Percentiles rank a stretch among this genome's conserved stretches.
Evolutionary conservation across 1,139 yeast species (phyloP).

Genomic region (Kodamaea anthophila): DNA sequence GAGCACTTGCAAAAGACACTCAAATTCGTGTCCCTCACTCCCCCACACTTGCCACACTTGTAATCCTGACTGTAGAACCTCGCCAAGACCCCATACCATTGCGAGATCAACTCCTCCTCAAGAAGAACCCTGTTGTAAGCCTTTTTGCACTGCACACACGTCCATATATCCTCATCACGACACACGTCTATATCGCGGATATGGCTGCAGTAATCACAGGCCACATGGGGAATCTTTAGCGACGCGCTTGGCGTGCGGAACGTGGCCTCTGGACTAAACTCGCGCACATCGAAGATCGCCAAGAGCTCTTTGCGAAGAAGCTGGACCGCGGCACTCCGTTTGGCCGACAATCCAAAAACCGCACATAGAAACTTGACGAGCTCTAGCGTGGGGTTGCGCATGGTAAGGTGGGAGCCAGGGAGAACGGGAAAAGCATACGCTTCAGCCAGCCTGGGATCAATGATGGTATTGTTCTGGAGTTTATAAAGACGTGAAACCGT

Average conservation of each 20-base stretch:
- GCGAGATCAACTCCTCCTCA: conserved; percentile 73
- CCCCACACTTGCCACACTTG: conserved; percentile 70
- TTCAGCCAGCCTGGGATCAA: conserved; percentile 55
- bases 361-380: conserved; percentile 73
- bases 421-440: conserved; percentile 69
- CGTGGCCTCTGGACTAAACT: conserved; percentile 73
- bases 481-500: conserved; percentile 61
- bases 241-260: conserved; percentile 74
- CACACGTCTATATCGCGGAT: conserved; percentile 80
- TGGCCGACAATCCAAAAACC: conserved; percentile 60
- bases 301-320: conserved; percentile 70
- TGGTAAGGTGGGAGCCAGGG: conserved; percentile 61
- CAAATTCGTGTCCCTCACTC: conserved; percentile 62
- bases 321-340: conserved; percentile 66
- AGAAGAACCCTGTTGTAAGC: conserved; percentile 61
- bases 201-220: conserved; percentile 75
- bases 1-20: conserved; percentile 80
- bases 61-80: conserved; percentile 74
- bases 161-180: conserved; percentile 57
- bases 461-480: conserved; percentile 66
- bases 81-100: conserved; percentile 50
- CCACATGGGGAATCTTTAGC: conserved; percentile 57
- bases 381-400: conserved; percentile 71
- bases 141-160: conserved; percentile 63
- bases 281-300: conserved; percentile 69